These are phyloP conservation scores for Boechera retrofracta DNA, from an alignment of 345 rosid species.

Conservation along the genomic window DNA sequence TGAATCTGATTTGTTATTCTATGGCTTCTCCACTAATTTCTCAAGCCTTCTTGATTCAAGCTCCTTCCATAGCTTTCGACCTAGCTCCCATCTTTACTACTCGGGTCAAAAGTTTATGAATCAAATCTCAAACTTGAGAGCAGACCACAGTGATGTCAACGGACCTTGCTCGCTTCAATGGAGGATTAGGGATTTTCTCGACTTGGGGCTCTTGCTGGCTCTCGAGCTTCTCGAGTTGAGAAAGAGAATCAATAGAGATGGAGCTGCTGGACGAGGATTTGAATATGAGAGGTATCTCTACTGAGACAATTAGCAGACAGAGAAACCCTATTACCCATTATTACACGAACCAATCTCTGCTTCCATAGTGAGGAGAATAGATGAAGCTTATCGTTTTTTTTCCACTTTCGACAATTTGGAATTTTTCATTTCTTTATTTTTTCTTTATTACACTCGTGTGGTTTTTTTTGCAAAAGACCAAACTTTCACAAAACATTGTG, in stretches of 20 bases:
- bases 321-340: conserved; percentile 58
- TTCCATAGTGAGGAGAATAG: conserved; percentile 54
- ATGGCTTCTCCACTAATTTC: conserved; percentile 44
- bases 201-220: conserved; percentile 55
- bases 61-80: conserved; percentile 73
- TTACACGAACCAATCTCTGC: conserved; percentile 73
- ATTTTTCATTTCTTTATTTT: conserved; percentile 57
- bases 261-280: conserved; percentile 52
- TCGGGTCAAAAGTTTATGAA: conserved; percentile 58
- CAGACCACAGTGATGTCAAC: conserved; percentile 43
- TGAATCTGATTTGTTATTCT: conserved; percentile 53
- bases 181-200: conserved; percentile 62
- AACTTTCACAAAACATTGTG: too few species aligned
- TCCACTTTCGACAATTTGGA: conserved; percentile 53
- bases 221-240: conserved; percentile 55
- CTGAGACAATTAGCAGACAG: conserved; percentile 65
- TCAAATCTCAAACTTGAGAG: conserved; percentile 67
- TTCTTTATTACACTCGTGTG: neutral
- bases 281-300: conserved; percentile 84
- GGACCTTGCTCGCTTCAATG: conserved; percentile 43
- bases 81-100: conserved; percentile 65
- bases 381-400: conserved; percentile 54
- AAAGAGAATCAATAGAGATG: conserved; percentile 54
- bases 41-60: conserved; percentile 59
- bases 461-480: too few species aligned